Base-by-base conservation (phyloP, 2,329 filamentous ascomycete genomes). In the Fusarium humuli region DNA sequence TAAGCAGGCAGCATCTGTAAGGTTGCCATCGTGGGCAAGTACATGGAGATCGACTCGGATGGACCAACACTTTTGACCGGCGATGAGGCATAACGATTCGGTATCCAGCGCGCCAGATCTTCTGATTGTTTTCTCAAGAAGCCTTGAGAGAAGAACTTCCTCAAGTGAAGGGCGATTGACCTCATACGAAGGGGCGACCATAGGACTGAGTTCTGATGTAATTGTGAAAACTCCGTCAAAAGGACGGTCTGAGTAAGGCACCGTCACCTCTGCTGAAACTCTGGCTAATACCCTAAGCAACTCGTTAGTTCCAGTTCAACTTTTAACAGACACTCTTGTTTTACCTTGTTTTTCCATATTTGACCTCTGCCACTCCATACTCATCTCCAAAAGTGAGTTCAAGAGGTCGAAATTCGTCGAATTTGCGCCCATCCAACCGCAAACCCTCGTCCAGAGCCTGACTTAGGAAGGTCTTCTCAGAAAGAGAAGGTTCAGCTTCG, bases 221-320 rank as follows among this genome's bases (percentile, higher is more conserved):
- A 98, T 98, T 73, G 91, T 94, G 84, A 98, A 98, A 80, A 97
- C 88, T 79, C 96, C 96, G 79, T 98, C 96, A 78, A 97, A 97
- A 64, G 94, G 95, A 69, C 95, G 91, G 81, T 98, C 95, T 56
- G 91, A 81, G 77, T 91, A 93, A 45, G 96, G 95, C 41, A 92
- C 90, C 13, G 92, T 92, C 67, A 98, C 92, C 82, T 97, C 93
- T 69, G 94, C 92, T 5, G 94, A 95, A 64, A 97, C 91, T 67
- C 93, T 92, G 59, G 92, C 94, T 65, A 97, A 84, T 62, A 98
- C 88, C 76, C 94, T 97, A 73, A 27, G 32, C 40, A 6, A n/a
- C 3, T 23, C 32, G 20, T 75, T 32, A 75, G 70, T 44, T 25
- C 23, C 7, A 30, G 23, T 44, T 41, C 25, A 11, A 23, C 30